Base-by-base conservation (phyloP, 306 rosid genomes). In the Coriaria nepalensis region DNA sequence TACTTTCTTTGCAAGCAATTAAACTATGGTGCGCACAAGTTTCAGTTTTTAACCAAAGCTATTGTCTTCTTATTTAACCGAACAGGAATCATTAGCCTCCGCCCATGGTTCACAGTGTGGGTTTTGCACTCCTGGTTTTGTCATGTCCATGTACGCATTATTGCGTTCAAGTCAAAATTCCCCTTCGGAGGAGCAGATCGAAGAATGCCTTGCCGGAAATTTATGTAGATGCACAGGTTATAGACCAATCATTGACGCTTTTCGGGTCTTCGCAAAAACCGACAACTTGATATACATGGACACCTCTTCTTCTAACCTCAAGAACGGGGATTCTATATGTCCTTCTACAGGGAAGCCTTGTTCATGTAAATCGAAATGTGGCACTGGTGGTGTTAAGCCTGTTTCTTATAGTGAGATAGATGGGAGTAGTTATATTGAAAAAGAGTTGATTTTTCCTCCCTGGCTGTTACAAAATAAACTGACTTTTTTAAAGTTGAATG, bases 81-180 rank as follows among this genome's bases (percentile, higher is more conserved):
- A 58, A 47, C 71, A 90, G 97, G 97, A 85, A 72, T 77, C 97
- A 47, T 47, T 90, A 74, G 97, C 88, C 50, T 70, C 58, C 4
- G 12, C 87, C 56, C 97, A 90, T 64, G 97, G 95, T 45, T 81
- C 97, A 33, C 95, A 90, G 59, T 90, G 97, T 73, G 97, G 97
- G 55, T 90, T 81, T 70, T 90, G 97, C 55, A 81, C 97, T 6
- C 97, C 95, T 13, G 97, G 95, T 51, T 90, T 90, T 68, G 65
- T 90, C 29, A 81, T 84, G 97, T 90, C 97, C 50, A 61, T 84
- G 72, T 84, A 84, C 65, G 84, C 92, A 10, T 77, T 84, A 56
- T 69, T 90, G 50, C 76, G 97, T 63, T 81, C 97, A 43, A 74
- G 92, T 65, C 79, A 63, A 67, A 68, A 67, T 47, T 82, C 84